phyloP scores from a whole-genome alignment of 169 alveolate genomes.

The Perkinsus olseni region DNA sequence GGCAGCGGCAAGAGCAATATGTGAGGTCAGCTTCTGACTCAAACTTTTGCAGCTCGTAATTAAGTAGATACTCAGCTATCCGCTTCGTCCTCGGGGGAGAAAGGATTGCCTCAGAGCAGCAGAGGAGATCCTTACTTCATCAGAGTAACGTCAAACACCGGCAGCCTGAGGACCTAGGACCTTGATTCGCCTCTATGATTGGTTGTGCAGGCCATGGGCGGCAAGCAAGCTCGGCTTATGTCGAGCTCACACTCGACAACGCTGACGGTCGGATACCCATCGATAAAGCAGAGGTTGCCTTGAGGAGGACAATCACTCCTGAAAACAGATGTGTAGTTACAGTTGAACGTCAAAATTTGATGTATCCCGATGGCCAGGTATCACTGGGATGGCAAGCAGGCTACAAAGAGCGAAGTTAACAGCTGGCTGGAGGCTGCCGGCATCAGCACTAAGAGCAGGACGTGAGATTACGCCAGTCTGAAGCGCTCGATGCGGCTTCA shows the following conservation, averaged over 20 bases:
- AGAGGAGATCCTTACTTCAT: not conserved
- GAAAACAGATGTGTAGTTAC: not conserved
- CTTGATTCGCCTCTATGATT: too few relatives aligned
- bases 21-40: not conserved
- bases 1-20: constrained; percentile 10
- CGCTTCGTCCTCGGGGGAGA: not conserved
- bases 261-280: constrained; percentile 51
- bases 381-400: constrained; percentile 42
- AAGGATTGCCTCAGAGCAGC: not conserved
- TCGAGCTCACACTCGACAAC: constrained; percentile 57
- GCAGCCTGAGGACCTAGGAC: not conserved
- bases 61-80: not conserved
- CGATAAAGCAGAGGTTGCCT: constrained; percentile 40
- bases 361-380: constrained; percentile 9
- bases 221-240: constrained; percentile 40
- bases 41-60: not conserved
- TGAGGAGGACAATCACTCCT: constrained; percentile 38
- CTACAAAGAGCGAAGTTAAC: constrained; percentile 53
- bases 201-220: constrained; percentile 53
- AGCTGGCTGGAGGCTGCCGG: constrained; percentile 60
- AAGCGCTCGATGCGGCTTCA: too few relatives aligned
- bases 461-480: not conserved
- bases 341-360: not conserved
- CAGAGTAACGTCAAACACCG: not conserved
- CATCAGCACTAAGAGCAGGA: constrained; percentile 18